Conservation (phyloP, 305 asterid species). For the Ilex paraguariensis region DNA sequence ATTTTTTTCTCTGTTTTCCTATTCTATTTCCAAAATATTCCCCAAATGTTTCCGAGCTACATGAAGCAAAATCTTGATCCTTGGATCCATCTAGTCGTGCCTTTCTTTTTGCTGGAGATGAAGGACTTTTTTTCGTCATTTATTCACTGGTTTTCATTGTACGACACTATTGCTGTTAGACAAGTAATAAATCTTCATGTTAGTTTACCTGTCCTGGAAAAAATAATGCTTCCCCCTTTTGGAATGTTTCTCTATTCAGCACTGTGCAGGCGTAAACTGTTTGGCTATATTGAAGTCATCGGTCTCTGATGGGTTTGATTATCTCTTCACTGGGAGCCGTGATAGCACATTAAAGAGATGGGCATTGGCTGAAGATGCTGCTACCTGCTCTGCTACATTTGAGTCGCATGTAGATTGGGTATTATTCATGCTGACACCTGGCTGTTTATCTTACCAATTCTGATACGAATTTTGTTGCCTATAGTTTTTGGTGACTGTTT, state of each 20-base stretch:
- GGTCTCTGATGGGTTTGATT: slow-evolving; percentile 48
- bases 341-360: slow-evolving; percentile 95
- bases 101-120: too few relatives aligned
- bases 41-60: too few relatives aligned
- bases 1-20: too few relatives aligned
- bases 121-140: too few relatives aligned
- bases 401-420: slow-evolving; percentile 99
- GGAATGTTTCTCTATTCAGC: slow-evolving; percentile 40
- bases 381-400: slow-evolving; percentile 80
- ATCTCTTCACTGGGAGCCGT: slow-evolving; percentile 89
- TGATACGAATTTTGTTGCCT: not conserved
- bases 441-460: not conserved
- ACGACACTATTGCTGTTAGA: slow-evolving; percentile 8
- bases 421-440: slow-evolving; percentile 20
- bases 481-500: not conserved
- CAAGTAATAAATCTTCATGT: slow-evolving; percentile 3
- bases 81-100: too few relatives aligned
- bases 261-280: slow-evolving; percentile 91
- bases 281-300: slow-evolving; percentile 66
- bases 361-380: slow-evolving; percentile 68
- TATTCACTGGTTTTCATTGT: too few relatives aligned
- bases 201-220: not conserved
- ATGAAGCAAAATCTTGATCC: too few relatives aligned
- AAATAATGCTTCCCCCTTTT: slow-evolving; percentile 5
- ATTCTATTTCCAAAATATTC: too few relatives aligned